phyloP scores from a whole-genome alignment of 148 eudicot genomes.

The Gaultheria prostrata region DNA sequence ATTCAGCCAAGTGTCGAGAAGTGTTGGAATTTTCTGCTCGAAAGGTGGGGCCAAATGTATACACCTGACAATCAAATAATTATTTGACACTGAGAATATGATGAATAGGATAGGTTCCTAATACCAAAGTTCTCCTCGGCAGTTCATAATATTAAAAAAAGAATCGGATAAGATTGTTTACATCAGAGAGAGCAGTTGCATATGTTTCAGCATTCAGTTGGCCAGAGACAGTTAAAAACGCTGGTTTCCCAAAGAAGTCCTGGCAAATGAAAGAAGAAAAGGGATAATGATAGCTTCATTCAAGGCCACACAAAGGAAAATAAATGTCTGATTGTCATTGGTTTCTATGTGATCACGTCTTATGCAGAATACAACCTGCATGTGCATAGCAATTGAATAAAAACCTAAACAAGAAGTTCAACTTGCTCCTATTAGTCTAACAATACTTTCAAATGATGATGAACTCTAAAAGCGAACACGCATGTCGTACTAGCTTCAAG shows the following conservation, averaged over 20 bases:
- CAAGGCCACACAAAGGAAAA: neutral
- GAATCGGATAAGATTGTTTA: conserved; percentile 28
- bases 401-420: neutral
- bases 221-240: conserved; percentile 95
- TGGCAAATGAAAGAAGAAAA: conserved; percentile 33
- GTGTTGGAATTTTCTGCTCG: conserved; percentile 98
- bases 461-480: neutral
- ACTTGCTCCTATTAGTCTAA: neutral
- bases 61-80: conserved; percentile 59
- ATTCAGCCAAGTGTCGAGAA: conserved; percentile 97
- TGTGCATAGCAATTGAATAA: neutral
- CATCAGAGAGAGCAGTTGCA: conserved; percentile 99
- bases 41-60: conserved; percentile 98
- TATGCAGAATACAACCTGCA: neutral
- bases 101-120: neutral
- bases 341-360: neutral
- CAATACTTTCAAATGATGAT: neutral
- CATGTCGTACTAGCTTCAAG: too few relatives aligned
- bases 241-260: conserved; percentile 99
- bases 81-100: neutral
- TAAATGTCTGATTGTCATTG: neutral
- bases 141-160: neutral
- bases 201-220: conserved; percentile 99
- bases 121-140: neutral
- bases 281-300: neutral